Evolutionary conservation across 1,284 basidiomycete species (phyloP), one percentile per base, ranked within the genome.

Genomic region (Moniliophthora roreri): DNA sequence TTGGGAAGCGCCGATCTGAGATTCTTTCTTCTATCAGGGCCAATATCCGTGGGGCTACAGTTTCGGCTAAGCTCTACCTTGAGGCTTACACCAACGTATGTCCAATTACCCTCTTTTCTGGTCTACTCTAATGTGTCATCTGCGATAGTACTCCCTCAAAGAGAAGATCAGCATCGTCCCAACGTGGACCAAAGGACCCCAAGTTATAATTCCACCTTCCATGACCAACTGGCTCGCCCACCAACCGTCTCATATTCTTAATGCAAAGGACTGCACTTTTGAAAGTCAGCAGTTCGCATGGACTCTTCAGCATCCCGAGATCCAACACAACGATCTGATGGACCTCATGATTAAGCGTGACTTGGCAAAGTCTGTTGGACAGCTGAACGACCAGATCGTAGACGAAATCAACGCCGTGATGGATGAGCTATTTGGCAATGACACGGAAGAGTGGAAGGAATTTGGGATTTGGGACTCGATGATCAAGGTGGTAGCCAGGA

Each of bases 261-360:
- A 59, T 26, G 60, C 60, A 20, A 58, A 59, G 36, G 54, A 59
- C 32, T 59, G 56, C 48, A 59, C 58, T 4, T 61, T 58, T 26
- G 54, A 61, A 28, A 18, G 28, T 28, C 24, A 28, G 5, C 60
- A 61, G 34, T 59, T 61, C 54, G 52, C 41, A 10, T 56, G 58
- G 35, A 61, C 60, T n/a, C 56, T 59, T 16, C 58, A 56, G 15
- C 58, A 61, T 18, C 54, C 54, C 1, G 58, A 58, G 32, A 61
- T 61, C 23, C 51, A 48, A 1, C 49, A 46, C 20, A 59, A 60
- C 39, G 60, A 61, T 35, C 58, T 59, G 55, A 48, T 61, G 34
- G 60, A 58, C 40, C 45, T 61, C 2, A 48, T 61, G 18, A 61
- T 61, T 54, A 59, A 55, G 35, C 56, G 58, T 16, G 58, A 59